Percentiles rank a stretch among this genome's conserved stretches.
Evolutionary conservation across 2,329 filamentous ascomycete genomes (phyloP).

Genomic region (Colletotrichum plurivorum): DNA sequence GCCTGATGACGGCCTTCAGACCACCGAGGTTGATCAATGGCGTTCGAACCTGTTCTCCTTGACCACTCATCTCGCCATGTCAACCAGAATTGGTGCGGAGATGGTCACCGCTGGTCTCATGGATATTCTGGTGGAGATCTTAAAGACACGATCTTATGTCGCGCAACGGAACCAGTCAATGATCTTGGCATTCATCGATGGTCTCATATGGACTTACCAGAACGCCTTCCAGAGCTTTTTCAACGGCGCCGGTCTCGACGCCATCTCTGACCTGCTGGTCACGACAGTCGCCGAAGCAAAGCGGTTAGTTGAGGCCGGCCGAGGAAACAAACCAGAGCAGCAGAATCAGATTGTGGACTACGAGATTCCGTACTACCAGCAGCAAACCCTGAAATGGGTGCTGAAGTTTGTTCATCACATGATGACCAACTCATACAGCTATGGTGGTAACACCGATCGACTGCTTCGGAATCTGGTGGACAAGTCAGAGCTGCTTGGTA

Average conservation of each 20-base stretch:
- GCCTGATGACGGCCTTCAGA: conserved; percentile 69
- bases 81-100: conserved; percentile 81
- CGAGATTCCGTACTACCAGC: conserved; percentile 91
- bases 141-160: conserved; percentile 84
- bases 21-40: conserved; percentile 86
- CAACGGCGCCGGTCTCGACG: conserved; percentile 85
- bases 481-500: conserved; percentile 85
- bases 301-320: conserved; percentile 74
- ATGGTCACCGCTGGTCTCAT: conserved; percentile 92
- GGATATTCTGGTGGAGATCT: conserved; percentile 89
- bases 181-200: conserved; percentile 90
- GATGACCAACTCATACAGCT: conserved; percentile 81
- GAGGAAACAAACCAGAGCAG: conserved; percentile 76
- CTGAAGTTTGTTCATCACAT: conserved; percentile 98
- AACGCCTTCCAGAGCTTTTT: conserved; percentile 89
- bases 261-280: conserved; percentile 89
- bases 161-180: conserved; percentile 88
- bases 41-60: conserved; percentile 91
- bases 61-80: conserved; percentile 83
- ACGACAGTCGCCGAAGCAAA: conserved; percentile 82
- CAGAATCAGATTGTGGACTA: conserved; percentile 93
- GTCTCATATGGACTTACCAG: conserved; percentile 86
- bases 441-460: conserved; percentile 87
- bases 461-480: conserved; percentile 94
- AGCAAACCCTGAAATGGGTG: conserved; percentile 92